Percentiles rank a stretch among this genome's conserved stretches.
Conservation (phyloP, 1,284 basidiomycete genomes). For the Papiliotrema nemorosa region DNA sequence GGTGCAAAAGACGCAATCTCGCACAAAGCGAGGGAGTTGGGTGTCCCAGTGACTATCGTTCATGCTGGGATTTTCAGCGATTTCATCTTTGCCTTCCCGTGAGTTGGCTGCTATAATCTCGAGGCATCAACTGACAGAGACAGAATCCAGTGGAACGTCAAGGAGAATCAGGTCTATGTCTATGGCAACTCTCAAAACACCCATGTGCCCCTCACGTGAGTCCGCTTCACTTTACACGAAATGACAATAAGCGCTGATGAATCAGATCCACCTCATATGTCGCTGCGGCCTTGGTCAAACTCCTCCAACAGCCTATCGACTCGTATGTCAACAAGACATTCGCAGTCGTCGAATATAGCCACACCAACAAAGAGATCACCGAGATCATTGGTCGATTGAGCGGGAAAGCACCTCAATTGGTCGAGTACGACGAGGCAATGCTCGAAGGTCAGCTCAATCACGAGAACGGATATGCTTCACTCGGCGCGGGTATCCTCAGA, state of each 20-base stretch:
- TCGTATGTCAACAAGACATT: not conserved
- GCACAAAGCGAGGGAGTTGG: slow-evolving; percentile 7
- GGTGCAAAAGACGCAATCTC: slow-evolving; percentile 8
- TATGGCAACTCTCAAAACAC: not conserved
- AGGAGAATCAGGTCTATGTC: not conserved
- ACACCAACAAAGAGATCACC: not conserved
- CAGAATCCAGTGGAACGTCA: not conserved
- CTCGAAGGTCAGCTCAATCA: not conserved
- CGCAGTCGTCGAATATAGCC: not conserved
- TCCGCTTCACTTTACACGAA: no score
- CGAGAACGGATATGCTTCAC: not conserved
- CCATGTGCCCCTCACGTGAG: not conserved
- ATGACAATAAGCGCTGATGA: not conserved
- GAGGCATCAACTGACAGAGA: not conserved
- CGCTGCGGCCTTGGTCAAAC: not conserved
- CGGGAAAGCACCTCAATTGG: not conserved
- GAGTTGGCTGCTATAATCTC: not conserved
- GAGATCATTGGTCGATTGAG: not conserved
- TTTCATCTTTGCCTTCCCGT: not conserved
- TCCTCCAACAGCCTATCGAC: not conserved
- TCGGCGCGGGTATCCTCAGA: not conserved
- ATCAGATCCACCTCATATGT: not conserved
- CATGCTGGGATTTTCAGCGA: slow-evolving; percentile 7
- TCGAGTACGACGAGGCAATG: not conserved
- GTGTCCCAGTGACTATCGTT: slow-evolving; percentile 11